These are phyloP conservation scores for Botrytis fragariae DNA, from an alignment of 2,329 filamentous ascomycete genomes.

Conservation along the genomic window DNA sequence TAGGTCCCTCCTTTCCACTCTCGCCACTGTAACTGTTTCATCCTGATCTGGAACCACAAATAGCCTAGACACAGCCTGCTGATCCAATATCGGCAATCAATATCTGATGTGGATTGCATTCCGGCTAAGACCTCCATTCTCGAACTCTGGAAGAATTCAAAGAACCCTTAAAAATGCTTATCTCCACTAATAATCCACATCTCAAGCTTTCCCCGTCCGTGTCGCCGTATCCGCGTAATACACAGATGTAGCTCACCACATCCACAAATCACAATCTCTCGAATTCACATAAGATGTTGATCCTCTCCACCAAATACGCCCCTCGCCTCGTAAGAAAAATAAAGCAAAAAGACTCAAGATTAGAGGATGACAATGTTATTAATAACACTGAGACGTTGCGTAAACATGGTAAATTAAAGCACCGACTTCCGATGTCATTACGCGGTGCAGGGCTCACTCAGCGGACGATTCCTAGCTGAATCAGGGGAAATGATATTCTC, in stretches of 20 bases:
- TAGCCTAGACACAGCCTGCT: conserved; percentile 3
- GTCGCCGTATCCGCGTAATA: not conserved
- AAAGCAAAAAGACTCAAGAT: not conserved
- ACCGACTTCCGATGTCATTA: not conserved
- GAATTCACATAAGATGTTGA: not conserved
- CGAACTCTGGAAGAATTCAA: not conserved
- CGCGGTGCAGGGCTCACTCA: not conserved
- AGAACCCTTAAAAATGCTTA: not conserved
- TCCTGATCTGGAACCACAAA: not conserved
- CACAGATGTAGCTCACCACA: not conserved
- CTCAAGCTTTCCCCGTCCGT: conserved; percentile 9
- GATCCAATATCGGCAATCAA: conserved; percentile 7
- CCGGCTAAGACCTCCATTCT: not conserved
- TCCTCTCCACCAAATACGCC: not conserved
- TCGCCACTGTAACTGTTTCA: conserved; percentile 13
- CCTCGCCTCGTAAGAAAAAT: not conserved
- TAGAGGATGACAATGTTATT: not conserved
- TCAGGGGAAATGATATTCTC: conserved; percentile 10
- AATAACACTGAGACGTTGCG: not conserved
- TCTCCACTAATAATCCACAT: not conserved
- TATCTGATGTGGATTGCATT: not conserved
- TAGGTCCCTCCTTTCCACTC: not conserved
- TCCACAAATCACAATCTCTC: not conserved
- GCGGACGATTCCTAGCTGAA: not conserved
- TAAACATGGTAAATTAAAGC: conserved; percentile 13